Conservation (phyloP, 2,329 filamentous ascomycete genomes). For the Ophiocordyceps robertsii region DNA sequence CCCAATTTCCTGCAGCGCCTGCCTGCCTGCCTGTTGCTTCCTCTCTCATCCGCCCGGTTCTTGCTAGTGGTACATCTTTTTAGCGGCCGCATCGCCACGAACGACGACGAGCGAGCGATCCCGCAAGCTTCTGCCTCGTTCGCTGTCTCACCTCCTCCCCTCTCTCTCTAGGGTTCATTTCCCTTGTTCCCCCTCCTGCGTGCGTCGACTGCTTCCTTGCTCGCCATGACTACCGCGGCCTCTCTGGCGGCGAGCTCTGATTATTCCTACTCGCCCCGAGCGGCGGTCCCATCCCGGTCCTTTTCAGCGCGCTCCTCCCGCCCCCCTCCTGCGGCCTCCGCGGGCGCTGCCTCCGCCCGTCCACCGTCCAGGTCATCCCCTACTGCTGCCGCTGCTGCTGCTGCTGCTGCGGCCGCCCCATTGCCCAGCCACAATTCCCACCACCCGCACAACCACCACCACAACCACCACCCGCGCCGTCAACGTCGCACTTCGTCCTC, state of each 20-base stretch:
- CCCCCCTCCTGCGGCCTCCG: constrained; percentile 10
- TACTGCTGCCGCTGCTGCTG: constrained; percentile 3
- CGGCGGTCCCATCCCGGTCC: constrained; percentile 18
- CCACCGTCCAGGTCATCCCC: constrained; percentile 7
- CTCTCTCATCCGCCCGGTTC: not conserved
- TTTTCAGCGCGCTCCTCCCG: constrained; percentile 20
- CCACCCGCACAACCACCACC: constrained; percentile 12
- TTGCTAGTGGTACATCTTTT: not conserved
- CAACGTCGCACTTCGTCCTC: constrained; percentile 27
- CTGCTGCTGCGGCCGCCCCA: not conserved
- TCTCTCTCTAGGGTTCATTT: not conserved
- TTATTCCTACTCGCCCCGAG: constrained; percentile 10
- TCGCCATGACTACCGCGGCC: constrained; percentile 16
- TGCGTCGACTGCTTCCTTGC: not conserved
- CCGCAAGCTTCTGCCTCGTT: not conserved
- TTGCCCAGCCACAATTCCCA: constrained; percentile 8
- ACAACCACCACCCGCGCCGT: constrained; percentile 16
- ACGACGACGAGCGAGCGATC: not conserved
- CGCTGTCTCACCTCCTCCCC: not conserved
- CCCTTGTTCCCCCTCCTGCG: not conserved
- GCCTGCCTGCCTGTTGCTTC: not conserved
- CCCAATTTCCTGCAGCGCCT: not conserved
- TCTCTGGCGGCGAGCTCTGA: constrained; percentile 9
- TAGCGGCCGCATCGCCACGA: not conserved
- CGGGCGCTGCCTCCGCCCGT: constrained; percentile 6